phyloP scores from a whole-genome alignment of 2,329 filamentous ascomycete species.

The Aspergillus sp. region DNA sequence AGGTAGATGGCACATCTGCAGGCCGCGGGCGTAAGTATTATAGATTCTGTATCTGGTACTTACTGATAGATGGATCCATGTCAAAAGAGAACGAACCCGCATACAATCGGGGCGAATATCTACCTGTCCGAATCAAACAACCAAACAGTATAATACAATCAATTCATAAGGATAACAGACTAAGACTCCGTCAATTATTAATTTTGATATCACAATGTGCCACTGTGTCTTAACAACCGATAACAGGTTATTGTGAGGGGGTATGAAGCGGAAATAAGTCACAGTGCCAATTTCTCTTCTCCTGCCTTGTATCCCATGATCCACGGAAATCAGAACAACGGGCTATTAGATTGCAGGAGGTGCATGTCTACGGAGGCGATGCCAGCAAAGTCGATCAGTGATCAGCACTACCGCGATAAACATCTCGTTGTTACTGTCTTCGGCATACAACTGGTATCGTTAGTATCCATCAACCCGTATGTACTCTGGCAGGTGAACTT shows the following conservation, averaged over 20 bases:
- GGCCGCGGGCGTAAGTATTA: too few relatives aligned
- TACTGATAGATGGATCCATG: too few relatives aligned
- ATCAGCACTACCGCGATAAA: slow-evolving; percentile 40
- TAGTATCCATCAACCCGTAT: neutral
- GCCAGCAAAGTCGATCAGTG: neutral
- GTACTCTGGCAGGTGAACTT: slow-evolving; percentile 31
- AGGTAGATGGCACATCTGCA: too few relatives aligned
- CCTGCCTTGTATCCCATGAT: slow-evolving; percentile 69
- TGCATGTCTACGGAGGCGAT: slow-evolving; percentile 8
- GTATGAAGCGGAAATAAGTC: slow-evolving; percentile 43
- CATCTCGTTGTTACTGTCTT: slow-evolving; percentile 63
- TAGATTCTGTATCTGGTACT: too few relatives aligned
- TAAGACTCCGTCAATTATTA: neutral
- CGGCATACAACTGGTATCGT: slow-evolving; percentile 63
- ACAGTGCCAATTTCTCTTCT: slow-evolving; percentile 53
- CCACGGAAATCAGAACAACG: slow-evolving; percentile 52
- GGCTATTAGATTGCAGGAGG: slow-evolving; percentile 73
- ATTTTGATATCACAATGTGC: slow-evolving; percentile 27
- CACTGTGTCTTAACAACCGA: slow-evolving; percentile 41
- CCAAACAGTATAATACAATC: too few relatives aligned
- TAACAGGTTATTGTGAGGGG: slow-evolving; percentile 33
- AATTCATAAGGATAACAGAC: neutral
- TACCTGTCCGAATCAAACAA: too few relatives aligned
- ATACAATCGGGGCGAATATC: too few relatives aligned
- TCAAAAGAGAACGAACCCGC: too few relatives aligned